phyloP scores from a whole-genome alignment of 129 eudicot species.

The Flaveria ramosissima region DNA sequence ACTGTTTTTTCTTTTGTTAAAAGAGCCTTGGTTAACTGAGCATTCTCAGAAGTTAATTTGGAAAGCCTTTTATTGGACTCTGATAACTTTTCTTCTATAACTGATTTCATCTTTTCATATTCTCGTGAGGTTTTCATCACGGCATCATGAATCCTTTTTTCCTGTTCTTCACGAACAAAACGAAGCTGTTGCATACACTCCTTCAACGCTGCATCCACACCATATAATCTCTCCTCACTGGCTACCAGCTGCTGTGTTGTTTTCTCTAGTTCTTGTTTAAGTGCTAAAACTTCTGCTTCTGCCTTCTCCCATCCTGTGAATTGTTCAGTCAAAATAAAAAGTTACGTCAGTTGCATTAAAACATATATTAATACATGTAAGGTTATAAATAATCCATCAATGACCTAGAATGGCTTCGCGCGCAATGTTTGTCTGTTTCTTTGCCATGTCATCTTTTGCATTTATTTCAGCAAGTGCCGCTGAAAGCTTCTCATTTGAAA shows the following conservation, averaged over 20 bases:
- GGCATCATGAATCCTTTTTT: constrained; percentile 75
- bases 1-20: constrained; percentile 61
- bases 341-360: background rate
- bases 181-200: constrained; percentile 93
- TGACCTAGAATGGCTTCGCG: constrained; percentile 94
- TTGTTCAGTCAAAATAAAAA: background rate
- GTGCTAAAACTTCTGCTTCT: constrained; percentile 58
- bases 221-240: constrained; percentile 61
- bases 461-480: constrained; percentile 61
- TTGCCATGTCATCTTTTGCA: constrained; percentile 67
- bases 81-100: constrained; percentile 57
- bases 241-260: constrained; percentile 54
- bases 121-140: constrained; percentile 65
- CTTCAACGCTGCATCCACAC: constrained; percentile 82
- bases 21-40: constrained; percentile 61
- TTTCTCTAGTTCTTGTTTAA: constrained; percentile 76
- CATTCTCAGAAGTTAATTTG: constrained; percentile 54
- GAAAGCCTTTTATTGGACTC: constrained; percentile 55
- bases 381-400: constrained; percentile 12
- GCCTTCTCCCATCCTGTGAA: constrained; percentile 86
- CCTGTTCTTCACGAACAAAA: constrained; percentile 90
- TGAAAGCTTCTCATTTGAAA: constrained; percentile 66
- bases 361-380: background rate
- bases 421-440: constrained; percentile 72
- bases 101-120: constrained; percentile 47